These are phyloP conservation scores for Phaeodactylum tricornutum DNA, from an alignment of 108 stramenopile species.

Conservation along the genomic window DNA sequence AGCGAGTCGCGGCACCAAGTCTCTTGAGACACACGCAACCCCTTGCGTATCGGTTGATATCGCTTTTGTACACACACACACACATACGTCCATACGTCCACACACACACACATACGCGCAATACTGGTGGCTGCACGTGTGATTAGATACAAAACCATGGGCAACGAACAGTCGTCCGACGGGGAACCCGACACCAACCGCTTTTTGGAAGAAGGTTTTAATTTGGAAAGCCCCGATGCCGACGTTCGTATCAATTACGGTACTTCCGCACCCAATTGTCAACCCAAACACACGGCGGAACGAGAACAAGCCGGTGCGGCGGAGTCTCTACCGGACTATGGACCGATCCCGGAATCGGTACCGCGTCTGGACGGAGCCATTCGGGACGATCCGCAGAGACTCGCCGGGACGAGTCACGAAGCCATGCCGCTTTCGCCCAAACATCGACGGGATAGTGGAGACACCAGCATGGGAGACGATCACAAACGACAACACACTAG, in stretches of 20 bases:
- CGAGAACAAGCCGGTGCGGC: constrained; percentile 10
- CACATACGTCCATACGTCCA: no score
- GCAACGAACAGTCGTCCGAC: constrained; percentile 39
- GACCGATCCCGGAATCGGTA: constrained; percentile 4
- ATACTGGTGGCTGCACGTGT: no score
- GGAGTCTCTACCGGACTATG: no score
- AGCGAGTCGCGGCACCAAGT: no score
- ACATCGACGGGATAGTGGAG: constrained; percentile 13
- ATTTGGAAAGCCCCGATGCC: constrained; percentile 44
- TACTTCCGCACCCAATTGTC: constrained; percentile 65
- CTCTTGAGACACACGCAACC: no score
- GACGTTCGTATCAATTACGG: constrained; percentile 55
- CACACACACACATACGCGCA: no score
- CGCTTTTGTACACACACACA: no score
- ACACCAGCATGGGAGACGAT: constrained; percentile 11
- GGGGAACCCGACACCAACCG: constrained; percentile 23
- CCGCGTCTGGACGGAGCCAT: constrained; percentile 5
- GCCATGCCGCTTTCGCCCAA: constrained; percentile 5
- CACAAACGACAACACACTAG: constrained; percentile 29
- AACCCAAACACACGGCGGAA: constrained; percentile 54
- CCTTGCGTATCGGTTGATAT: no score
- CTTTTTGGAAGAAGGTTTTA: constrained; percentile 26
- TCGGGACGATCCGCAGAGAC: background rate
- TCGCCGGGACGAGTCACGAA: background rate
- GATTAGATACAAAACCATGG: no score